Evolutionary conservation across 139 green algal species (phyloP).

Genomic region (Picochlorum sp.): DNA sequence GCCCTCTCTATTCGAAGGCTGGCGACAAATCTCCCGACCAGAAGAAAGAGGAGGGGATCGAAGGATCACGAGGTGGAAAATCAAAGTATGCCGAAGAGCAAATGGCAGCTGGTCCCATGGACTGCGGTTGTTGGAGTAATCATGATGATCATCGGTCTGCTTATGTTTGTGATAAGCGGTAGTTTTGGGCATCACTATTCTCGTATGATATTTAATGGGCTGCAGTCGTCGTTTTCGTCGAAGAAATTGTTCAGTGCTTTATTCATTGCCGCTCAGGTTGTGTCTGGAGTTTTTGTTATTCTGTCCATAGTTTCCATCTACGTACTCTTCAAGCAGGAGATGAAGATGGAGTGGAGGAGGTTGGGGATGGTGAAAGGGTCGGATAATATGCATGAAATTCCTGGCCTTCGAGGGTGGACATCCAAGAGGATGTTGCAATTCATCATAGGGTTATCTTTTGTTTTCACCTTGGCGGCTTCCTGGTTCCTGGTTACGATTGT

Average conservation of each 20-base stretch:
- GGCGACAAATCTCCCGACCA: neutral
- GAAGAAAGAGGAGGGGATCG: neutral
- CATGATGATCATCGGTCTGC: neutral
- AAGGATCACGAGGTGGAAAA: neutral
- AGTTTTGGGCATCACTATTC: neutral
- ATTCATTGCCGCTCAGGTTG: neutral
- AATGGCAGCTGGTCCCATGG: neutral
- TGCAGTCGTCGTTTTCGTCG: neutral
- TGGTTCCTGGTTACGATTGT: no score
- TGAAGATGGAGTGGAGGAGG: conserved; percentile 2
- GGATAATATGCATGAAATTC: neutral
- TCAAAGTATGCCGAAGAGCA: neutral
- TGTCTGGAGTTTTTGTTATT: neutral
- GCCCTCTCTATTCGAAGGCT: neutral
- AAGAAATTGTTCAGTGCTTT: neutral
- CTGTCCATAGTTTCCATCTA: neutral
- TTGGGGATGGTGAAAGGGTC: neutral
- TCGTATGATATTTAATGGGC: neutral
- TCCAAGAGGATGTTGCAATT: no score
- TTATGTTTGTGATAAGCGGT: neutral
- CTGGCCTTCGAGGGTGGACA: no score
- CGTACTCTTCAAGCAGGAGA: neutral
- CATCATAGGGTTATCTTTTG: no score
- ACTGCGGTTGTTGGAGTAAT: neutral
- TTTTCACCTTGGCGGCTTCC: no score